Conservation (phyloP, 257 asterid genomes). For the Dorcoceras hygrometricum region DNA sequence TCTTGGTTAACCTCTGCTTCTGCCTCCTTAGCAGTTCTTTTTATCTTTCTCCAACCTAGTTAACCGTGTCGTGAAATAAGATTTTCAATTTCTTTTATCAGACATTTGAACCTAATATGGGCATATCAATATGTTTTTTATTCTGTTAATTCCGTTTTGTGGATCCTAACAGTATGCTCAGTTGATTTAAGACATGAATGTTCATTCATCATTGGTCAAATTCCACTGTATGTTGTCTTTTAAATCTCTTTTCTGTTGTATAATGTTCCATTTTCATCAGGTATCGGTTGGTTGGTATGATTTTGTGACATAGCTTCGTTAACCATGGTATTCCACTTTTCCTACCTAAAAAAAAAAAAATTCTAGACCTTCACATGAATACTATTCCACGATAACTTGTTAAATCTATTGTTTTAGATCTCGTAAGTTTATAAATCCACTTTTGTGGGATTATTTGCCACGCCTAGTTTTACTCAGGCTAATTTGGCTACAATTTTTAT, state of each 20-base stretch:
- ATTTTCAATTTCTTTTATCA: too few species aligned
- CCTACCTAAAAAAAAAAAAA: too few species aligned
- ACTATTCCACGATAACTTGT: slow-evolving; percentile 1
- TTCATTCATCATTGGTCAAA: not conserved
- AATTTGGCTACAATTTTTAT: not conserved
- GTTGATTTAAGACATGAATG: too few species aligned
- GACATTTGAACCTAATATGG: too few species aligned
- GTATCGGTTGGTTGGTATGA: not conserved
- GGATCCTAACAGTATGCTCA: too few species aligned
- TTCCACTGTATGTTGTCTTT: not conserved
- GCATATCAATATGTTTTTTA: not conserved
- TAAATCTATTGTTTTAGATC: not conserved
- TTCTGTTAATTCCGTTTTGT: not conserved
- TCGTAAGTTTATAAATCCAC: not conserved
- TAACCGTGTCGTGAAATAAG: too few species aligned
- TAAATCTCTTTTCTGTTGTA: not conserved
- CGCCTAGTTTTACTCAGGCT: not conserved
- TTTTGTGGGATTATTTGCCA: not conserved
- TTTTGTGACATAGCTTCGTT: slow-evolving; percentile 3
- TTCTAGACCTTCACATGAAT: not conserved
- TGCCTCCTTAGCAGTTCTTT: too few species aligned
- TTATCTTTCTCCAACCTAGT: too few species aligned
- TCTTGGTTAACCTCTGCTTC: too few species aligned
- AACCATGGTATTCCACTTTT: slow-evolving; percentile 1
- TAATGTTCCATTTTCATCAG: not conserved